Base-by-base conservation (phyloP, 116 monocot species). In the Phalaenopsis hybrid region DNA sequence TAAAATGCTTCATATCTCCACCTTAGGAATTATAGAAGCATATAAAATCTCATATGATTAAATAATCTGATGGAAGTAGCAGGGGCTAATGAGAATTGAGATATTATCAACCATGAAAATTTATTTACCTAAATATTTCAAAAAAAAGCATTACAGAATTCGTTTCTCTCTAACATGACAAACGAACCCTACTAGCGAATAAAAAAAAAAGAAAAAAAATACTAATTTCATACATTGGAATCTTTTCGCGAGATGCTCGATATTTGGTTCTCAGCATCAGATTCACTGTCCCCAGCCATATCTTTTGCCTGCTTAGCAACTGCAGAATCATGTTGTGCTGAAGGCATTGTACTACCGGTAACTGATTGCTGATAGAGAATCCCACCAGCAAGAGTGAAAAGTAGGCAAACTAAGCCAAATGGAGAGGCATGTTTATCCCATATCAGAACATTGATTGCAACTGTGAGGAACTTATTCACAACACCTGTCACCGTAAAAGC, bases 401-500 rank as follows among this genome's bases (percentile, higher is more conserved):
- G 84, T 79, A 95, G 82, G 80, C 95, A 88, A 55, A 86, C 16
- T 75, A 89, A 81, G 44, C 92, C 95, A 80, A 87, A 68, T 8
- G 85, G 78, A 65, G 76, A 88, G 0, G 95, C 89, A 80, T 95
- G 95, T 79, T 91, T 95, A 81, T 92, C 92, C 92, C 94, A 94
- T 48, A 94, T 94, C 81, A 83, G 4, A 78, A 93, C 89, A 80
- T 96, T 96, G 76, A 96, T 92, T 0, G 86, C 94, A 23, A 93
- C 92, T 0, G 96, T 96, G 44, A 96, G 86, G 80, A 96, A 91
- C 84, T 96, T 96, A 55, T 96, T 96, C 16, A 92, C 92, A 8
- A 96, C 93, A 12, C 93, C 93, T 0, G 92, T 92, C 43, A 96
- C 94, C 0, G 94, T 92, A 82, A 96, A 96, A 28, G 89, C 92